Base-by-base conservation (phyloP, 495 filamentous ascomycete genomes). In the Beverwykella pulmonaria region DNA sequence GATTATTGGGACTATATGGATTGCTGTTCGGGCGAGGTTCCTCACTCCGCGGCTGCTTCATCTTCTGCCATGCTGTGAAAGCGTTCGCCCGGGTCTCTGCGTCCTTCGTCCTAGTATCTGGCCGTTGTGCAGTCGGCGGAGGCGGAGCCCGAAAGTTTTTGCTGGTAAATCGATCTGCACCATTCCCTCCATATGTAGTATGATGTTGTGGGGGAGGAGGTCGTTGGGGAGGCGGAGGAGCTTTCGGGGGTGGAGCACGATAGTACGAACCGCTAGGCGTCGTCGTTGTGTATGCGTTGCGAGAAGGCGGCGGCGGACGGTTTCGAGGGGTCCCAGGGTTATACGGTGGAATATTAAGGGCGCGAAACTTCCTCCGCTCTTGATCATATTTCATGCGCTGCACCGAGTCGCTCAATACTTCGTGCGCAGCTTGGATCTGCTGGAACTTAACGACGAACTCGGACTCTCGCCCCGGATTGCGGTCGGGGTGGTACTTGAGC, bases 401-500 rank as follows among this genome's bases (percentile, higher is more conserved):
- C 32, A 80, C 77, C 0, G 87, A 79, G 68, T 96, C 91, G 61
- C 81, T 83, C 26, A 97, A 81, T 27, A 97, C 84, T 73, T 96
- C 93, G 66, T 94, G 86, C 23, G 93, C 93, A 0, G 88, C 83
- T 74, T 94, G 90, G 59, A 97, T 95, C 27, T 85, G 82, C 72
- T 94, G 88, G 71, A 97, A 97, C 72, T 89, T 90, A 20, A 90
- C 79, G 61, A 87, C 91, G 61, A 88, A 88, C 67, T 92, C 90
- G 22, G 81, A 71, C 76, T 96, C 92, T 65, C 83, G 82, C 47
- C 93, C 93, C 4, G 88, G 90, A 70, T 97, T 96, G 47, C 92
- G 87, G 74, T 97, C 93, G 7, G 93, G 93, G 72, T 97, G 93
- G 69, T 87, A 95, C 71, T 87, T 87, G 26, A 94, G 82, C 34